phyloP scores from a whole-genome alignment of 108 stramenopile species.

The Pseudonitzschia multistriata region DNA sequence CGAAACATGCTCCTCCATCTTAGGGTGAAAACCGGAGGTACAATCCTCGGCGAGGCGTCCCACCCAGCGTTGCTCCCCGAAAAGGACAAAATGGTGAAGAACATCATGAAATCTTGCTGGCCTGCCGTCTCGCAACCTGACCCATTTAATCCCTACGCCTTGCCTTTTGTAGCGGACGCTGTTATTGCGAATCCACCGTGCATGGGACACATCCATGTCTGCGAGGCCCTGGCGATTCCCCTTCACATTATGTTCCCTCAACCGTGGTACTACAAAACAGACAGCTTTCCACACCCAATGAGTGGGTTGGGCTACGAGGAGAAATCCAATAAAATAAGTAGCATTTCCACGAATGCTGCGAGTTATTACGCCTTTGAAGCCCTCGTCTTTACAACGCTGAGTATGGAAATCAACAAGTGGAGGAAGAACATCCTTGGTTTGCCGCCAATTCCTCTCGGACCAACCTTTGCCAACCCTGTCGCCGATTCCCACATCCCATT shows the following conservation, averaged over 20 bases:
- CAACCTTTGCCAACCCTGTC: slow-evolving; percentile 36
- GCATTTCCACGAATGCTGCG: slow-evolving; percentile 13
- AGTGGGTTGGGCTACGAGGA: slow-evolving; percentile 45
- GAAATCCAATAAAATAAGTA: slow-evolving; percentile 19
- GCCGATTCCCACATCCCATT: slow-evolving; percentile 54
- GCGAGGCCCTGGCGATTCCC: slow-evolving; percentile 79
- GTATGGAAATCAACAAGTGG: slow-evolving; percentile 47
- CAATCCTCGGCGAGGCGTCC: slow-evolving; percentile 46
- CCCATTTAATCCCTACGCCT: slow-evolving; percentile 41
- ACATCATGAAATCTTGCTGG: slow-evolving; percentile 64
- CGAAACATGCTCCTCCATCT: neutral
- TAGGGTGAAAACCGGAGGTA: slow-evolving; percentile 60
- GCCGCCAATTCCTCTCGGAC: slow-evolving; percentile 33
- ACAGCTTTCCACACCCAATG: slow-evolving; percentile 78
- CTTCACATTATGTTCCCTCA: slow-evolving; percentile 88
- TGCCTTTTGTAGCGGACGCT: slow-evolving; percentile 71
- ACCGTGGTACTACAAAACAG: slow-evolving; percentile 75
- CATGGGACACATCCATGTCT: slow-evolving; percentile 80
- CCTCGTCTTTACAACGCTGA: slow-evolving; percentile 30
- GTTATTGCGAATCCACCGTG: slow-evolving; percentile 76
- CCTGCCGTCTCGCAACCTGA: slow-evolving; percentile 63
- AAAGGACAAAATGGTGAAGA: slow-evolving; percentile 59
- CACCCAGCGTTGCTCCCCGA: slow-evolving; percentile 45
- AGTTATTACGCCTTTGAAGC: slow-evolving; percentile 48
- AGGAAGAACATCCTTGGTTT: slow-evolving; percentile 31